Conservation (phyloP, 1,284 basidiomycete species). For the Uromyces viciae-fabae region DNA sequence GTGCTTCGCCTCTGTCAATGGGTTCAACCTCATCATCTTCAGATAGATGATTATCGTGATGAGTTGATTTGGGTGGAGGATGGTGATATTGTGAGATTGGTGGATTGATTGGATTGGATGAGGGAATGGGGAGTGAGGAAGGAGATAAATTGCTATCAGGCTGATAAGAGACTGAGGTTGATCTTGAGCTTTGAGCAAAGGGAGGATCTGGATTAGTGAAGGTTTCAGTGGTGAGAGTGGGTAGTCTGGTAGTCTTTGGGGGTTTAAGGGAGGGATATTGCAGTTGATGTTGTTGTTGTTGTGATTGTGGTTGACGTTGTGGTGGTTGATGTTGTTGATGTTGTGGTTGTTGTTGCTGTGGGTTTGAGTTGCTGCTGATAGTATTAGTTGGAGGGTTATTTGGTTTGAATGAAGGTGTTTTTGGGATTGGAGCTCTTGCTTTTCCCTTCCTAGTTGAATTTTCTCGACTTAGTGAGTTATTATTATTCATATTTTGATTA, state of each 20-base stretch:
- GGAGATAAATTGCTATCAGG: not conserved
- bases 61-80: slow-evolving; percentile 24
- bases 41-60: slow-evolving; percentile 47
- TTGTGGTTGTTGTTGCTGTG: too few species aligned
- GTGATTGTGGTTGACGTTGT: not conserved
- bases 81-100: not conserved
- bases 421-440: too few species aligned
- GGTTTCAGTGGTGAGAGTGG: not conserved
- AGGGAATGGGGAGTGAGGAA: not conserved
- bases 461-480: not conserved
- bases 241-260: too few species aligned
- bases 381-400: too few species aligned
- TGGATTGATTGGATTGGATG: not conserved
- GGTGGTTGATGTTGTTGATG: not conserved
- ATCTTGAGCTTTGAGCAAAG: slow-evolving; percentile 9
- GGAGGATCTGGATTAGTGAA: slow-evolving; percentile 8
- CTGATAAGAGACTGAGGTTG: slow-evolving; percentile 5
- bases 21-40: slow-evolving; percentile 59
- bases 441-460: not conserved
- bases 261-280: too few species aligned
- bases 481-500: not conserved
- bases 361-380: too few species aligned
- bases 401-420: too few species aligned
- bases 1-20: slow-evolving; percentile 60
- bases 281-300: not conserved